Evolutionary conservation across 106 monocot species (phyloP).

Genomic region (Posidonia australis): DNA sequence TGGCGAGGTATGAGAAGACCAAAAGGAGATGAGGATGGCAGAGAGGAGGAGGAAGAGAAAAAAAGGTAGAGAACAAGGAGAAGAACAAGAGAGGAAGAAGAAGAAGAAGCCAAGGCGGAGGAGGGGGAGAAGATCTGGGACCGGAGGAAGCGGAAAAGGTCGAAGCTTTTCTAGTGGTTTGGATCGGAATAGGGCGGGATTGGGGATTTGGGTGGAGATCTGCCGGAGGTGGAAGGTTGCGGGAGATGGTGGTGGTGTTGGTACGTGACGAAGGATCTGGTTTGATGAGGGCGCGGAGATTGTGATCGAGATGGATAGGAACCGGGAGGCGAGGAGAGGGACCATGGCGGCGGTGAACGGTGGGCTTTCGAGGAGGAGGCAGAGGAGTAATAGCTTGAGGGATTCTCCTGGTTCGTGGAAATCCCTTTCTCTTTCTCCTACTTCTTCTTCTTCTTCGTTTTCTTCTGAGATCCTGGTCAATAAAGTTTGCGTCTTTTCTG

Average conservation of each 20-base stretch:
- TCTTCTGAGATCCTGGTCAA: too few relatives aligned
- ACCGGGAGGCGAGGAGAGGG: constrained; percentile 8
- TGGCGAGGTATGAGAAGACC: constrained; percentile 10
- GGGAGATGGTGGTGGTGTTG: background rate
- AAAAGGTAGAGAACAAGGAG: background rate
- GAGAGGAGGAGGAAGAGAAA: background rate
- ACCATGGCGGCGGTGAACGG: background rate
- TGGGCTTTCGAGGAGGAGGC: background rate
- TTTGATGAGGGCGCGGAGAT: background rate
- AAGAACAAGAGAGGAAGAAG: background rate
- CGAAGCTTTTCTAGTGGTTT: background rate
- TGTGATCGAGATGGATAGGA: constrained; percentile 2
- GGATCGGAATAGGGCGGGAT: background rate
- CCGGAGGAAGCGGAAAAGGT: background rate
- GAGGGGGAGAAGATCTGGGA: background rate
- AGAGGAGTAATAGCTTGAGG: constrained; percentile 3
- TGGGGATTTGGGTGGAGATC: background rate
- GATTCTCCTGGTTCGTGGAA: constrained; percentile 7
- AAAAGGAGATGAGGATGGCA: constrained; percentile 11
- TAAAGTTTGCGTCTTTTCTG: background rate
- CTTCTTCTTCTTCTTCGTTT: background rate
- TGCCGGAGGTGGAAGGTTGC: background rate
- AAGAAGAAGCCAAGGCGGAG: too few relatives aligned
- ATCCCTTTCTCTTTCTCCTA: background rate
- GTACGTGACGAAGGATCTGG: background rate